Evolutionary conservation across 2,329 filamentous ascomycete genomes (phyloP).

Genomic region (Nakataea oryzae): DNA sequence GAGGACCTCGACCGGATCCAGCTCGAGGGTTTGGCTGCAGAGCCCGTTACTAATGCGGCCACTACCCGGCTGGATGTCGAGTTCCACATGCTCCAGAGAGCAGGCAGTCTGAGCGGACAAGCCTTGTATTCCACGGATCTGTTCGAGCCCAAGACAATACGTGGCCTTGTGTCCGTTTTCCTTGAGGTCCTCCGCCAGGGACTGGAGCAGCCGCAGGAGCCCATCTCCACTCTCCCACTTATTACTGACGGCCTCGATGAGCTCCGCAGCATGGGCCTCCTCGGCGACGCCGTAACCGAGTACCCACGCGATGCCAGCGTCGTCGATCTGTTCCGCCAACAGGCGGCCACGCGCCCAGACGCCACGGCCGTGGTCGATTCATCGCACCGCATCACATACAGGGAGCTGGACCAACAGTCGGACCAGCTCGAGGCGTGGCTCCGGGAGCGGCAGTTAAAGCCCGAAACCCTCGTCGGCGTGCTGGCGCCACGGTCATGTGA

Average conservation of each 20-base stretch:
- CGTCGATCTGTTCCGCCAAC: not conserved
- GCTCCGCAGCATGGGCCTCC: too few relatives aligned
- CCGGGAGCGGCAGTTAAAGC: not conserved
- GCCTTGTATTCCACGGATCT: not conserved
- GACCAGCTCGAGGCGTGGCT: not conserved
- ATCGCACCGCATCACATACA: not conserved
- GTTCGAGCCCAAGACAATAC: not conserved
- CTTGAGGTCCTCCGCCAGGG: not conserved
- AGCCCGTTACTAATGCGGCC: not conserved
- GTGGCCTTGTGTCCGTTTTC: not conserved
- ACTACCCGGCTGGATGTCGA: not conserved
- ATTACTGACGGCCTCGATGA: not conserved
- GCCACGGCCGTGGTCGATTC: not conserved
- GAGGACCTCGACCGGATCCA: not conserved
- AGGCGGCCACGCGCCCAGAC: not conserved
- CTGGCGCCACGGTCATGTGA: not conserved
- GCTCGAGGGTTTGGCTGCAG: not conserved
- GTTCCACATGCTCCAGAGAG: not conserved
- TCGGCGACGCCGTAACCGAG: too few relatives aligned
- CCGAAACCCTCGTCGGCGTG: not conserved
- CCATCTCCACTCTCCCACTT: not conserved
- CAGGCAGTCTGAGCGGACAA: not conserved
- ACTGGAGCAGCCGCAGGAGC: not conserved
- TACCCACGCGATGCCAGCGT: not conserved
- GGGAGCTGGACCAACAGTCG: not conserved